Percentiles rank a stretch among this genome's conserved stretches.
phyloP scores from a whole-genome alignment of 202 grass and related monocot genomes.

The Digitaria exilis region DNA sequence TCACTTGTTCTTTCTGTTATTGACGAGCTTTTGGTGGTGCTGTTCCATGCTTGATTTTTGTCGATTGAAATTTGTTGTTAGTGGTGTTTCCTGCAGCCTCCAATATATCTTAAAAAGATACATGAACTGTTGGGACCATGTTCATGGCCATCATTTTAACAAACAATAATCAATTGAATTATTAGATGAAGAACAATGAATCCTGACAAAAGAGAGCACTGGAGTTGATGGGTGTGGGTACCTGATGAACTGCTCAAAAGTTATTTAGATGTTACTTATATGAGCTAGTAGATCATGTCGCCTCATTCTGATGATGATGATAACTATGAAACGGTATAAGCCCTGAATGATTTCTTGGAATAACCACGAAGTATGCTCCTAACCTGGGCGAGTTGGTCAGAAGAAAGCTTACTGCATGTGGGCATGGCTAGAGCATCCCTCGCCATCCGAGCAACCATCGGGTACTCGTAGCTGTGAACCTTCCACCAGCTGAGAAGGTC shows the following conservation, averaged over 20 bases:
- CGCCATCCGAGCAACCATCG: constrained; percentile 58
- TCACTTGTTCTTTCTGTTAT: neutral
- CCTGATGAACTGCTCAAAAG: too few species aligned
- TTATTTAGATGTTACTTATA: too few species aligned
- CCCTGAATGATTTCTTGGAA: neutral
- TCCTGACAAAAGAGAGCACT: too few species aligned
- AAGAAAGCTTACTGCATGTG: constrained; percentile 29
- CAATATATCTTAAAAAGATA: neutral
- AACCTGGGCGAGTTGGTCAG: neutral
- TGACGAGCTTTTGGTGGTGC: neutral
- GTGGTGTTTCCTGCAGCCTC: neutral
- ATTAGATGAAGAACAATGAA: neutral
- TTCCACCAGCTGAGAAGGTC: neutral
- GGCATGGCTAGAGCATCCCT: constrained; percentile 60
- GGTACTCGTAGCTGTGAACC: constrained; percentile 41
- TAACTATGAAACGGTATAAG: neutral
- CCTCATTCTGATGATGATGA: neutral
- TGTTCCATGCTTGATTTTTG: neutral
- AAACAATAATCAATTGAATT: neutral
- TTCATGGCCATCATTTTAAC: neutral
- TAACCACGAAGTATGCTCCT: neutral
- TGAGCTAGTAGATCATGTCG: neutral
- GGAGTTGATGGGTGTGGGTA: too few species aligned
- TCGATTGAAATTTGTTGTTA: neutral
- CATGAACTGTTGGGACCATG: neutral